A percentile compares a stretch with the other conserved stretches of the same genome.
Conservation (phyloP, 2,329 filamentous ascomycete species). For the Verticillium nonalfalfae region DNA sequence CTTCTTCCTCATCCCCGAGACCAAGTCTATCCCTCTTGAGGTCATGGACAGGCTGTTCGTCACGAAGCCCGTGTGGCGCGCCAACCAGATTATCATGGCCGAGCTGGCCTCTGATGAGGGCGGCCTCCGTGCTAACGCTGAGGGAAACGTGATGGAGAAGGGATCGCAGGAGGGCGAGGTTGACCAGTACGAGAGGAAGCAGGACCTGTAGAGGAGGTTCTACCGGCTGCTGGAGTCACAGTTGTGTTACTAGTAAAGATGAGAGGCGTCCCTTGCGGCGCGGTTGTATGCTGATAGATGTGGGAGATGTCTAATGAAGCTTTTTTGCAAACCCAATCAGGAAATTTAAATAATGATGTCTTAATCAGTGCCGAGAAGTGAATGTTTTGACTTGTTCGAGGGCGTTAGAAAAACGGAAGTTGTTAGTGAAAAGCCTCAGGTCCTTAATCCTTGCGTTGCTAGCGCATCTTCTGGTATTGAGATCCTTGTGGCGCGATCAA, state of each 20-base stretch:
- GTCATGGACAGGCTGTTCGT: slow-evolving; percentile 58
- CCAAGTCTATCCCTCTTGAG: slow-evolving; percentile 59
- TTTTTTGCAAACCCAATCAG: neutral
- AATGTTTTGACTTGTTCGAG: too few relatives aligned
- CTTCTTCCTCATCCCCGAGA: slow-evolving; percentile 59
- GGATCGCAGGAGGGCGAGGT: slow-evolving; percentile 9
- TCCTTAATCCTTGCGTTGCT: too few relatives aligned
- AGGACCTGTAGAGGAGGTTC: slow-evolving; percentile 2
- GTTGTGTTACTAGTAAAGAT: neutral
- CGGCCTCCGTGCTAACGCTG: slow-evolving; percentile 14
- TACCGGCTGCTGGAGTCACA: neutral
- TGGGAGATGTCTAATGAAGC: neutral
- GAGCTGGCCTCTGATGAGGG: slow-evolving; percentile 29
- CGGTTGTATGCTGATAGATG: neutral
- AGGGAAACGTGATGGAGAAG: slow-evolving; percentile 18
- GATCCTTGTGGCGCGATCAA: too few relatives aligned
- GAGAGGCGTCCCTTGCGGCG: neutral
- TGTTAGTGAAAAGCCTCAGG: too few relatives aligned
- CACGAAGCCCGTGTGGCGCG: slow-evolving; percentile 34
- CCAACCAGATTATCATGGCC: slow-evolving; percentile 36
- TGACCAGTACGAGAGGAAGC: slow-evolving; percentile 14
- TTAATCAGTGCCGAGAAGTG: too few relatives aligned
- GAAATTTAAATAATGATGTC: neutral
- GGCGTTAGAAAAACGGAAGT: too few relatives aligned
- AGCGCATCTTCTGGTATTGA: too few relatives aligned